Evolutionary conservation across 2,329 filamentous ascomycete genomes (phyloP).

Genomic region (Botrytis pseudocinerea): DNA sequence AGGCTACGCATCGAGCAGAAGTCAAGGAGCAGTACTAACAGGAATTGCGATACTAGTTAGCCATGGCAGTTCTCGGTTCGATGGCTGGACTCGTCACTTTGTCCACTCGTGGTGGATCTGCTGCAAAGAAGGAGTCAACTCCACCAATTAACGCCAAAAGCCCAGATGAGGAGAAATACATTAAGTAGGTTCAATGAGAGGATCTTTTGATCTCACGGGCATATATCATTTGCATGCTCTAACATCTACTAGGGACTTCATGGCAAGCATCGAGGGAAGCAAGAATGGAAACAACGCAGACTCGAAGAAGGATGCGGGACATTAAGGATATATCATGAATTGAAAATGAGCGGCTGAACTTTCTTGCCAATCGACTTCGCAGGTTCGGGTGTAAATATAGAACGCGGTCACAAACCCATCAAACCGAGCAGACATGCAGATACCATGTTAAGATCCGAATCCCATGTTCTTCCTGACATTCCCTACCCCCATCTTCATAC

Average conservation of each 20-base stretch:
- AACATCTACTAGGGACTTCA: slow-evolving; percentile 22
- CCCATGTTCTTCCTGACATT: not conserved
- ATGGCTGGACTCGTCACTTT: slow-evolving; percentile 29
- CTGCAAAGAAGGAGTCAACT: slow-evolving; percentile 35
- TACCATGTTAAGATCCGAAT: slow-evolving; percentile 4
- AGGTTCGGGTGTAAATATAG: slow-evolving; percentile 23
- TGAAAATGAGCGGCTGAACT: not conserved
- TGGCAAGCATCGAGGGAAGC: slow-evolving; percentile 35
- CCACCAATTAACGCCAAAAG: slow-evolving; percentile 42
- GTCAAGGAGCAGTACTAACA: slow-evolving; percentile 28
- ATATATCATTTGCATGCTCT: not conserved
- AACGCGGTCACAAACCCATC: slow-evolving; percentile 18
- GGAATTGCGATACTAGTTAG: slow-evolving; percentile 34
- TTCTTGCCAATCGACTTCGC: slow-evolving; percentile 10
- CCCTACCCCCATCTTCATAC: not conserved
- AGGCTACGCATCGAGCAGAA: not conserved
- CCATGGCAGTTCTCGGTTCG: slow-evolving; percentile 38
- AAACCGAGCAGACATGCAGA: slow-evolving; percentile 1
- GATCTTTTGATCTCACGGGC: not conserved
- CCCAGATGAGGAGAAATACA: slow-evolving; percentile 42
- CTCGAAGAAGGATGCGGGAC: slow-evolving; percentile 21
- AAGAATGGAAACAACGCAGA: slow-evolving; percentile 23
- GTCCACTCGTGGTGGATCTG: slow-evolving; percentile 34
- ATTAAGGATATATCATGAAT: slow-evolving; percentile 18
- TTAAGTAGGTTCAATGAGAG: slow-evolving; percentile 37